phyloP scores from a whole-genome alignment of 352 stramenopile genomes.

The Salisapilia sapeloensis region DNA sequence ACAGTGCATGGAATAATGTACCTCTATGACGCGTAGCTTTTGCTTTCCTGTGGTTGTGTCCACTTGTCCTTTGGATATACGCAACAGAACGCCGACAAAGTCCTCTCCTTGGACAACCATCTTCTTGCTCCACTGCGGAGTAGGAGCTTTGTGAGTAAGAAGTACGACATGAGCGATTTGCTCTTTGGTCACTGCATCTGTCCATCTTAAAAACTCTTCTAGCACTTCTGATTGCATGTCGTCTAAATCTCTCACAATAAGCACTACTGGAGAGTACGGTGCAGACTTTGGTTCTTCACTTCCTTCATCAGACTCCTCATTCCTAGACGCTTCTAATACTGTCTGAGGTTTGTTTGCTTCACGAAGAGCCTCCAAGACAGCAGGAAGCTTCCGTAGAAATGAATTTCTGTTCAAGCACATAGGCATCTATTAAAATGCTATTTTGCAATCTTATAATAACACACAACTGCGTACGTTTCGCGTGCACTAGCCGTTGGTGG shows the following conservation, averaged over 20 bases:
- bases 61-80: constrained; percentile 20
- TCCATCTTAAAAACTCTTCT: constrained; percentile 27
- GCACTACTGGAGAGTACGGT: constrained; percentile 13
- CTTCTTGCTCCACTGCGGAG: constrained; percentile 18
- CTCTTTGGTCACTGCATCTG: constrained; percentile 18
- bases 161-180: constrained; percentile 42
- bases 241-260: constrained; percentile 44
- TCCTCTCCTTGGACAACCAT: constrained; percentile 5
- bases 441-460: no score
- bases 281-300: neutral
- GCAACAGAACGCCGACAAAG: constrained; percentile 50
- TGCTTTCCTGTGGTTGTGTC: constrained; percentile 23
- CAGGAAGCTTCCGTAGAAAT: neutral
- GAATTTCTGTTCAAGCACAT: no score
- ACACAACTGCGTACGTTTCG: no score
- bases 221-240: constrained; percentile 11
- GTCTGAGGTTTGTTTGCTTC: neutral
- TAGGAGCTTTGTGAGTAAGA: constrained; percentile 19
- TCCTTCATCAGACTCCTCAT: neutral
- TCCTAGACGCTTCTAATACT: neutral
- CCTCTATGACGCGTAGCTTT: constrained; percentile 25
- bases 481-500: no score
- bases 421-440: no score
- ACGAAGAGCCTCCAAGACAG: constrained; percentile 1
- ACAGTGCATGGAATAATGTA: constrained; percentile 1